Percentiles rank a stretch among this genome's conserved stretches.
Evolutionary conservation across 345 rosid genomes (phyloP).

Genomic region (Camelina laxa): DNA sequence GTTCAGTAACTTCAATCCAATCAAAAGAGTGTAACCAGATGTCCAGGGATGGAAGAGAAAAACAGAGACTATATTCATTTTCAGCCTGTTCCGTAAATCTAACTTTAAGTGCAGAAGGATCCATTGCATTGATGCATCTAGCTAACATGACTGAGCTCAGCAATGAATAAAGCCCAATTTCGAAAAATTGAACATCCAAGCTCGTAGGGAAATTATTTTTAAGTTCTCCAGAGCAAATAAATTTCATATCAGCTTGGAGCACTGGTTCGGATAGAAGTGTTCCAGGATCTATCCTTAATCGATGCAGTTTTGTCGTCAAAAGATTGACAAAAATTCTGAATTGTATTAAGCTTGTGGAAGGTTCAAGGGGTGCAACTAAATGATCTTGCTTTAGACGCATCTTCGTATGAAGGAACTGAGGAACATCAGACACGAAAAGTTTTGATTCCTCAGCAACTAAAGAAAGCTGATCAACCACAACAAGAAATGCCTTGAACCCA

Average conservation of each 20-base stretch:
- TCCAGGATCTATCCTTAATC: conserved; percentile 45
- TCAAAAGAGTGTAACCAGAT: conserved; percentile 69
- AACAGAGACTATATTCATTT: conserved; percentile 48
- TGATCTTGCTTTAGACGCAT: conserved; percentile 48
- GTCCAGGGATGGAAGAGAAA: conserved; percentile 74
- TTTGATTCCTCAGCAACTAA: conserved; percentile 59
- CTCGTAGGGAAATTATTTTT: conserved; percentile 51
- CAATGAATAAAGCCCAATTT: conserved; percentile 57
- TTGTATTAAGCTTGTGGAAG: conserved; percentile 49
- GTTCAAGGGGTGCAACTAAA: conserved; percentile 44
- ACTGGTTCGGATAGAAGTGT: conserved; percentile 52
- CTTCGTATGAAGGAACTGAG: conserved; percentile 58
- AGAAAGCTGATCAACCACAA: conserved; percentile 66
- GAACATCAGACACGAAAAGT: conserved; percentile 60
- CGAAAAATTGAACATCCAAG: conserved; percentile 57
- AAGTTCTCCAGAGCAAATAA: conserved; percentile 61
- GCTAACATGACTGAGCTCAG: conserved; percentile 61
- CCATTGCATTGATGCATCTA: conserved; percentile 52
- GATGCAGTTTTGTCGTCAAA: conserved; percentile 50
- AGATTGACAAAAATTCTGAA: conserved; percentile 59
- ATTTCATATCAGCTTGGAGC: conserved; percentile 63
- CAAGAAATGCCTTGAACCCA: conserved; percentile 65
- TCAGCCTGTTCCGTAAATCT: conserved; percentile 50
- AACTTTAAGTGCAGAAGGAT: conserved; percentile 55
- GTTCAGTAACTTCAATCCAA: conserved; percentile 62